Percentiles rank a stretch among this genome's conserved stretches.
Evolutionary conservation across 148 eudicot genomes (phyloP).

Genomic region (Fagopyrum homotropicum): DNA sequence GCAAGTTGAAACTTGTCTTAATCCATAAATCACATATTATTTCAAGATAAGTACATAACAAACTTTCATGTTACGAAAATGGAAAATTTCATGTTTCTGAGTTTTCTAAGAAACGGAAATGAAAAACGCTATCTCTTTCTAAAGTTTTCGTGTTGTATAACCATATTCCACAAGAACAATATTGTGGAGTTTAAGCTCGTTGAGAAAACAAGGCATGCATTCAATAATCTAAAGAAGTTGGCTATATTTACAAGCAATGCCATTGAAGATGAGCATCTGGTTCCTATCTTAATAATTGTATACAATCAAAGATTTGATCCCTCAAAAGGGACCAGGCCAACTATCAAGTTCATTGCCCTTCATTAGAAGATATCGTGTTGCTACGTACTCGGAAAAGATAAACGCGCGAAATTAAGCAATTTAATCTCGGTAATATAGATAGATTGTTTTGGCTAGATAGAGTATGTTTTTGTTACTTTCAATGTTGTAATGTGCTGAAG

Average conservation of each 20-base stretch:
- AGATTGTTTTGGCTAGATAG: background rate
- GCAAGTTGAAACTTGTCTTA: too few species aligned
- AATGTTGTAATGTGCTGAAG: background rate
- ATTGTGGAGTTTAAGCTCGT: background rate
- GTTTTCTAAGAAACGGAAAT: too few species aligned
- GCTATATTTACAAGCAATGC: slow-evolving; percentile 20
- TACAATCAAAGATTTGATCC: slow-evolving; percentile 17
- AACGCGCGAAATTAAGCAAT: too few species aligned
- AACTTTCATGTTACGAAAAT: too few species aligned
- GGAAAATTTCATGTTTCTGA: too few species aligned
- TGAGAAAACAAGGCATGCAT: background rate
- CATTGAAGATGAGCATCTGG: slow-evolving; percentile 47
- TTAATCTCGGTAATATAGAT: background rate
- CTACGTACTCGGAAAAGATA: too few species aligned
- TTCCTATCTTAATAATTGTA: slow-evolving; percentile 46
- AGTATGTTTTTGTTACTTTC: background rate
- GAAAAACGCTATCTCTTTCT: too few species aligned
- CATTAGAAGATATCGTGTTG: background rate
- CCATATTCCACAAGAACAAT: too few species aligned
- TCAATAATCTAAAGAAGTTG: background rate
- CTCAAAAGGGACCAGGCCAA: slow-evolving; percentile 3
- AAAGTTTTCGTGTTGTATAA: too few species aligned
- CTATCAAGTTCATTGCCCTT: background rate
- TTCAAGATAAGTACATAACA: too few species aligned
- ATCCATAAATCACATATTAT: too few species aligned